Evolutionary conservation across 345 rosid species (phyloP).

Genomic region (Hibiscus syriacus): DNA sequence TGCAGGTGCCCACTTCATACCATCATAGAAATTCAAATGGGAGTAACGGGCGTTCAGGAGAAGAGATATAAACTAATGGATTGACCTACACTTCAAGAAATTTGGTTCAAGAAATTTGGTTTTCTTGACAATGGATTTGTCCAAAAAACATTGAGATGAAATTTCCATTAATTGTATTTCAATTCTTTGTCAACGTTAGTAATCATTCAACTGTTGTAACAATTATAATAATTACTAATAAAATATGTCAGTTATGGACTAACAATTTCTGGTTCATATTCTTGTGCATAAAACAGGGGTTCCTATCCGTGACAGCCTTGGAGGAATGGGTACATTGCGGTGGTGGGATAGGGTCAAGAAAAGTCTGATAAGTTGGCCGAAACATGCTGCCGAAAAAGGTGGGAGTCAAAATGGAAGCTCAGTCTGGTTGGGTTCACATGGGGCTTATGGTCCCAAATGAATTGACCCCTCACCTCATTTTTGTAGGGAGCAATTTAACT

Average conservation of each 20-base stretch:
- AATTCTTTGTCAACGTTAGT: slow-evolving; percentile 16
- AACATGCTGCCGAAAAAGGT: too few species aligned
- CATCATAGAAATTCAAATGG: slow-evolving; percentile 98
- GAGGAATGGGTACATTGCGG: background rate
- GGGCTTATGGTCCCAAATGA: slow-evolving; percentile 13
- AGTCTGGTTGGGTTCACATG: slow-evolving; percentile 27
- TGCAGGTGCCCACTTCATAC: slow-evolving; percentile 98
- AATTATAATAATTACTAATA: background rate
- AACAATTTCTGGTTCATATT: background rate
- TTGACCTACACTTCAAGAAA: slow-evolving; percentile 21
- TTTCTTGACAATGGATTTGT: background rate
- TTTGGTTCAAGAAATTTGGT: background rate
- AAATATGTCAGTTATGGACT: background rate
- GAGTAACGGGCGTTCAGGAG: slow-evolving; percentile 98
- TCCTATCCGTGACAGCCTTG: background rate
- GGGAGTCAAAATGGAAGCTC: slow-evolving; percentile 14
- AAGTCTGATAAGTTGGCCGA: too few species aligned
- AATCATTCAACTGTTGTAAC: background rate
- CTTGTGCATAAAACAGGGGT: background rate
- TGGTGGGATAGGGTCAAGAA: background rate
- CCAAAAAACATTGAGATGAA: background rate
- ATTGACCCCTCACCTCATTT: too few species aligned
- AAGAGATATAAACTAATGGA: slow-evolving; percentile 99
- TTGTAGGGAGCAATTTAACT: too few species aligned
- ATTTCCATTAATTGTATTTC: slow-evolving; percentile 1